A percentile compares a stretch with the other conserved stretches of the same genome.
Evolutionary conservation across 2,329 filamentous ascomycete species (phyloP).

Genomic region (Talaromyces sp.): DNA sequence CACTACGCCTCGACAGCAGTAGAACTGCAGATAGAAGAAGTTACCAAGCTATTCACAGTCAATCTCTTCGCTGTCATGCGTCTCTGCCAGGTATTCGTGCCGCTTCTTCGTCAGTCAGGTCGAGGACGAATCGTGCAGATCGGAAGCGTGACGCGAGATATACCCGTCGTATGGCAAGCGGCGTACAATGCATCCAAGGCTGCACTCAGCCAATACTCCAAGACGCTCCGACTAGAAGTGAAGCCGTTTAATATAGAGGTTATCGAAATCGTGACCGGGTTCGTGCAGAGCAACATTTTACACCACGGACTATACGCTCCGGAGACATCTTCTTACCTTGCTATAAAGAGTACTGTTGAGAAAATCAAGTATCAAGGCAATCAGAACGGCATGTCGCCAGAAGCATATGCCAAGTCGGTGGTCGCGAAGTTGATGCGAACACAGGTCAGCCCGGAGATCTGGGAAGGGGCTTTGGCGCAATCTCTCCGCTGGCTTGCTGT

Average conservation of each 20-base stretch:
- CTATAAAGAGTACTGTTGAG: not conserved
- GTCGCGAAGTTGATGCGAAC: not conserved
- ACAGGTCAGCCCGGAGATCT: not conserved
- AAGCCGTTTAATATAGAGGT: not conserved
- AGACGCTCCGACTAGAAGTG: not conserved
- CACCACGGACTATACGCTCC: not conserved
- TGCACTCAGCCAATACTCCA: conserved; percentile 2
- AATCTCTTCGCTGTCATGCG: not conserved
- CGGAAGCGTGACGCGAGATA: conserved; percentile 20
- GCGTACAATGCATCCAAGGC: conserved; percentile 11
- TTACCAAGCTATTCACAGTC: not conserved
- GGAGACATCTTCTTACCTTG: not conserved
- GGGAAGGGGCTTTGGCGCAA: not conserved
- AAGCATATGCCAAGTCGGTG: not conserved
- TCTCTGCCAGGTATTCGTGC: not conserved
- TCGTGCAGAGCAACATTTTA: not conserved
- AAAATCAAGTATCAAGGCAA: not conserved
- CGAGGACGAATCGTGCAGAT: conserved; percentile 22
- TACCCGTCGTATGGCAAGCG: conserved; percentile 12
- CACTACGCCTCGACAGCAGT: not conserved
- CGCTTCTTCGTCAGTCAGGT: conserved; percentile 18
- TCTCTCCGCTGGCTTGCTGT: not conserved
- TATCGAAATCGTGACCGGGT: not conserved
- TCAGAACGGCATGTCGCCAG: not conserved
- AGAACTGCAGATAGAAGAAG: not conserved